phyloP scores from a whole-genome alignment of 2,329 filamentous ascomycete species.

The Niveomyces coronatus region DNA sequence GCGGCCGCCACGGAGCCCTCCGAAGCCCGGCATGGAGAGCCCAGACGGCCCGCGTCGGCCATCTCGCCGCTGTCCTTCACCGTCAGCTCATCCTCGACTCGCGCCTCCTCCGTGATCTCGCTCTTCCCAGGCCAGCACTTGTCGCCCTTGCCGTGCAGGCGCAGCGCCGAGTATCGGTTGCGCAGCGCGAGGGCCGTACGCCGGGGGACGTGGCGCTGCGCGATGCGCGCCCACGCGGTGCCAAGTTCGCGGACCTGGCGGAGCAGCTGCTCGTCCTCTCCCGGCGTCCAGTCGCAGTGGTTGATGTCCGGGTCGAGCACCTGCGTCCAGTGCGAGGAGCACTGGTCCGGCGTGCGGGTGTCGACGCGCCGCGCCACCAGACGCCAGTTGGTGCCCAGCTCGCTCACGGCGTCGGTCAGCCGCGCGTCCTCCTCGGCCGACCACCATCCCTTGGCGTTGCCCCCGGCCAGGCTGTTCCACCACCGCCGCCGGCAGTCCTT shows the following conservation, averaged over 20 bases:
- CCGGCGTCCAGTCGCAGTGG: slow-evolving; percentile 1
- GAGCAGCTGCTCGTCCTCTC: slow-evolving; percentile 1
- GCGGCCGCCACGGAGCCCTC: too few species aligned
- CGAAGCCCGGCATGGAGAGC: too few species aligned
- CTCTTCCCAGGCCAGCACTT: too few species aligned
- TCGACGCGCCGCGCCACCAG: slow-evolving; percentile 1
- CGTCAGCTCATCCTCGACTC: too few species aligned
- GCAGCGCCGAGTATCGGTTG: background rate
- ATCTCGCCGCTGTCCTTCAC: too few species aligned
- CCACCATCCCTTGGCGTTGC: slow-evolving; percentile 10
- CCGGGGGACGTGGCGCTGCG: background rate
- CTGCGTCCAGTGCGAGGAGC: slow-evolving; percentile 5
- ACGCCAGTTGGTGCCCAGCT: slow-evolving; percentile 1
- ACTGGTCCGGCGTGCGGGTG: slow-evolving; percentile 2
- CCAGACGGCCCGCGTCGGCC: too few species aligned
- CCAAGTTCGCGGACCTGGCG: background rate
- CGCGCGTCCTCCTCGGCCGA: slow-evolving; percentile 1
- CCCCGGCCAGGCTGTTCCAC: slow-evolving; percentile 6
- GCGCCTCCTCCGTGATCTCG: too few species aligned
- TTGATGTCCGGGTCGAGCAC: slow-evolving; percentile 4
- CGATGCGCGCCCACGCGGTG: background rate
- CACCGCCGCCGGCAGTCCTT: slow-evolving; percentile 3
- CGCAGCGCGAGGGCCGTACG: background rate
- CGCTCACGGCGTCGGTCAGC: background rate
- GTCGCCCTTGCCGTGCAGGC: too few species aligned